These are phyloP conservation scores for Leccinum disarticulatum DNA, from an alignment of 768 basidiomycete species.

Conservation along the genomic window DNA sequence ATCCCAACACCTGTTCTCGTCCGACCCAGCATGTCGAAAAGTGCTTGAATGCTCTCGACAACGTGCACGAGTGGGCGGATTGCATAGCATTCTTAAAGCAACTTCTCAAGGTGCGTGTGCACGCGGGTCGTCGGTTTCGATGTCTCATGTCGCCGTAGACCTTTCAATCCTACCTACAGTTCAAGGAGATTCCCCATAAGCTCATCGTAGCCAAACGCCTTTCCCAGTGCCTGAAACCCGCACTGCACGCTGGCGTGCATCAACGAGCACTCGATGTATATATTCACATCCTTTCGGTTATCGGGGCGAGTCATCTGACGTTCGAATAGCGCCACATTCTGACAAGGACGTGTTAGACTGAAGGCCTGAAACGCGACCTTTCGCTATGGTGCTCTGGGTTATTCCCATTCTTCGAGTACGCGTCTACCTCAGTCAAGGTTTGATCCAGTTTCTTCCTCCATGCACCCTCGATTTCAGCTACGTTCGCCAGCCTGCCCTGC, in stretches of 20 bases:
- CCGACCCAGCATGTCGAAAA: constrained; percentile 93
- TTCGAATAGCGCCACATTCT: constrained; percentile 3
- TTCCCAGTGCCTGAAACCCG: constrained; percentile 97
- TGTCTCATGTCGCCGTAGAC: constrained; percentile 51
- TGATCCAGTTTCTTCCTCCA: constrained; percentile 13
- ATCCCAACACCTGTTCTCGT: constrained; percentile 55
- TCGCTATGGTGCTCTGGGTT: constrained; percentile 68
- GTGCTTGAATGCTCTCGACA: constrained; percentile 90
- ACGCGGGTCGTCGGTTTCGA: neutral
- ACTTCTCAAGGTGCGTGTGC: constrained; percentile 69
- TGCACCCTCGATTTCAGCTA: neutral
- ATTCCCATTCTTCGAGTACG: constrained; percentile 98
- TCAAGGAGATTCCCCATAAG: constrained; percentile 95
- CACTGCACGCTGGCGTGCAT: constrained; percentile 93
- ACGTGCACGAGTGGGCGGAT: constrained; percentile 98
- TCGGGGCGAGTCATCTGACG: constrained; percentile 65
- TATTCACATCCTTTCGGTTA: constrained; percentile 83
- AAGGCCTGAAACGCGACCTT: constrained; percentile 84
- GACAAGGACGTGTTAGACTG: constrained; percentile 52
- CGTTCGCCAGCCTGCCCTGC: constrained; percentile 65
- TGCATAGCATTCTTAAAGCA: constrained; percentile 97
- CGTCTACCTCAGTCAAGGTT: constrained; percentile 97
- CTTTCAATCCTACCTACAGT: constrained; percentile 89
- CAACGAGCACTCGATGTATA: constrained; percentile 97
- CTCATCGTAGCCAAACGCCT: constrained; percentile 92